A percentile compares a stretch with the other conserved stretches of the same genome.
These are phyloP conservation scores for Rosa lucieae DNA, from an alignment of 306 rosid genomes.

Conservation along the genomic window DNA sequence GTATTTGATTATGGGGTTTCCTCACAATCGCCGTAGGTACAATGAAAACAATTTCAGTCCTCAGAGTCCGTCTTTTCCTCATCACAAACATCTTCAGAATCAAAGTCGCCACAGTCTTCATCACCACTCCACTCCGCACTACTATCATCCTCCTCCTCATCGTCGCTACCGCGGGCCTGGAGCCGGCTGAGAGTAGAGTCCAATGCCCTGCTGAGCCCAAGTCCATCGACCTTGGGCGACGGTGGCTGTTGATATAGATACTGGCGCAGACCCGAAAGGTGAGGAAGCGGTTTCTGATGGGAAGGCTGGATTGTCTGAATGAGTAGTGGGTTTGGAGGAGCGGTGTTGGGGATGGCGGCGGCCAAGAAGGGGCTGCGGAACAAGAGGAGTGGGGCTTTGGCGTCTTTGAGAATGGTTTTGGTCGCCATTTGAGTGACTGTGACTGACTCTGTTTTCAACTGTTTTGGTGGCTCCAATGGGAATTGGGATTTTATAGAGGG, in stretches of 20 bases:
- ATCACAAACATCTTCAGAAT: not conserved
- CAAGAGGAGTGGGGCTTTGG: slow-evolving; percentile 30
- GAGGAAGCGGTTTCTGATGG: slow-evolving; percentile 5
- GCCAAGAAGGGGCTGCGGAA: slow-evolving; percentile 19
- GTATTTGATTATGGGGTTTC: not conserved
- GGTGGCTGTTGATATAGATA: not conserved
- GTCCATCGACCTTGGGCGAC: not conserved
- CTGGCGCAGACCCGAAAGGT: slow-evolving; percentile 12
- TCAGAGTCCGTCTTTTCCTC: not conserved
- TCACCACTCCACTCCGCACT: slow-evolving; percentile 1
- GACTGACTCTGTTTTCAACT: not conserved
- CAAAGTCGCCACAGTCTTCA: not conserved
- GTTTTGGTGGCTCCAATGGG: not conserved
- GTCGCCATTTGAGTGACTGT: slow-evolving; percentile 29
- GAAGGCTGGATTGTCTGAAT: not conserved
- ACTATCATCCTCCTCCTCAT: slow-evolving; percentile 8
- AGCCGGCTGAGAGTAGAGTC: not conserved
- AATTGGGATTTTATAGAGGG: not conserved
- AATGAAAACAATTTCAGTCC: not conserved
- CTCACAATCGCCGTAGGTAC: not conserved
- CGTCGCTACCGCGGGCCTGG: not conserved
- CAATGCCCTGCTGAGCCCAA: not conserved
- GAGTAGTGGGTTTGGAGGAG: slow-evolving; percentile 3
- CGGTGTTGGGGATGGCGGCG: not conserved
- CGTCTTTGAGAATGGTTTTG: slow-evolving; percentile 26